Percentiles rank a stretch among this genome's conserved stretches.
Evolutionary conservation across 441 rosid species (phyloP).

Genomic region (Gossypium davidsonii): DNA sequence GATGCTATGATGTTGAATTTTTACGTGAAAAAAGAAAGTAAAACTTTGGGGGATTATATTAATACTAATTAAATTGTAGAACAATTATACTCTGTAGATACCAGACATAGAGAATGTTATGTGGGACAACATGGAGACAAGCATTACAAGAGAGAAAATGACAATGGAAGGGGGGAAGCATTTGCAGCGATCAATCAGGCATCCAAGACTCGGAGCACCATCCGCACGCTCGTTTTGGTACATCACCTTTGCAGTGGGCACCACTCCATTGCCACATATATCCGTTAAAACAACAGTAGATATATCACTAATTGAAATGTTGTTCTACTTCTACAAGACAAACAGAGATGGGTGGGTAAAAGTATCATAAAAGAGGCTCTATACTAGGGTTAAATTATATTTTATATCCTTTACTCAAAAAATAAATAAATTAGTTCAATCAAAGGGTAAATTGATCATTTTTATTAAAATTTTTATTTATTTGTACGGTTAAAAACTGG

Average conservation of each 20-base stretch:
- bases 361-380: too few relatives aligned
- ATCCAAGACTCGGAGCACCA: not conserved
- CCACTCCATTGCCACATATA: too few relatives aligned
- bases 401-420: fast-evolving
- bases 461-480: too few relatives aligned
- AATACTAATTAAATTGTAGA: not conserved
- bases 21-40: not conserved
- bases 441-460: too few relatives aligned
- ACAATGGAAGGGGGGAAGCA: not conserved
- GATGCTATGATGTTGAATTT: not conserved
- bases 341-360: too few relatives aligned
- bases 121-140: not conserved
- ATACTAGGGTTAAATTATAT: too few relatives aligned
- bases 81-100: not conserved
- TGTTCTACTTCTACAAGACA: too few relatives aligned
- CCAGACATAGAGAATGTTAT: not conserved
- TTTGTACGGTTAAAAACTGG: too few relatives aligned
- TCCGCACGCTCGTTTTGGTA: not conserved
- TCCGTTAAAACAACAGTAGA: too few relatives aligned
- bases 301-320: too few relatives aligned
- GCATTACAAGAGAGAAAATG: not conserved
- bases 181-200: not conserved
- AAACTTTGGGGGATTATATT: not conserved
- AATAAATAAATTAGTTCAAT: too few relatives aligned
- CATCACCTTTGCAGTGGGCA: not conserved